Percentiles rank a stretch among this genome's conserved stretches.
Conservation (phyloP, 2,329 filamentous ascomycete genomes). For the Aspergillus bombycis region DNA sequence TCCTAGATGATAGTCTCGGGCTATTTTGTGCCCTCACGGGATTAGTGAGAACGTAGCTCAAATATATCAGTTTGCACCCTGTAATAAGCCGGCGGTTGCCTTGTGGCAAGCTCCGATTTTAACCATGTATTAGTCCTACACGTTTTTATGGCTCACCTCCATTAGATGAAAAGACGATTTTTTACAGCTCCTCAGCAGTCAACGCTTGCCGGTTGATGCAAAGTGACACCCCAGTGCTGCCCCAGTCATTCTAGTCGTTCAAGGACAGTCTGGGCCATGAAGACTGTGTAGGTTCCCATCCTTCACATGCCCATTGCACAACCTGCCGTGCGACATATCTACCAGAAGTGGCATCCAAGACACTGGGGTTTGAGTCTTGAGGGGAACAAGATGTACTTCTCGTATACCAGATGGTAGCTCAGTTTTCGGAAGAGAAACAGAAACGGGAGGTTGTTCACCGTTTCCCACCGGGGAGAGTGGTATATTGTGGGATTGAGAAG, state of each 20-base stretch:
- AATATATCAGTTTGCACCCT: not conserved
- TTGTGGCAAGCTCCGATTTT: not conserved
- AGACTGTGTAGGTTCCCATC: not conserved
- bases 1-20: not conserved
- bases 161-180: too few species aligned
- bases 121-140: not conserved
- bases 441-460: not conserved
- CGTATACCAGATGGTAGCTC: not conserved
- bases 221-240: not conserved
- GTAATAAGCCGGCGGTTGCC: constrained; percentile 1
- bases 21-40: not conserved
- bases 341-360: not conserved
- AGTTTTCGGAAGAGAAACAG: not conserved
- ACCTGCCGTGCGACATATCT: not conserved
- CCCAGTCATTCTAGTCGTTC: not conserved
- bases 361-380: not conserved
- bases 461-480: not conserved
- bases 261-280: not conserved
- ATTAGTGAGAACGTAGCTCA: not conserved
- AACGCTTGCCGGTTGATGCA: not conserved
- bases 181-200: not conserved
- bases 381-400: not conserved
- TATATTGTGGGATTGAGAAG: not conserved
- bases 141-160: not conserved
- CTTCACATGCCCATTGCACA: not conserved